phyloP scores from a whole-genome alignment of 2,329 filamentous ascomycete genomes.

The Trichoderma oligosporum region DNA sequence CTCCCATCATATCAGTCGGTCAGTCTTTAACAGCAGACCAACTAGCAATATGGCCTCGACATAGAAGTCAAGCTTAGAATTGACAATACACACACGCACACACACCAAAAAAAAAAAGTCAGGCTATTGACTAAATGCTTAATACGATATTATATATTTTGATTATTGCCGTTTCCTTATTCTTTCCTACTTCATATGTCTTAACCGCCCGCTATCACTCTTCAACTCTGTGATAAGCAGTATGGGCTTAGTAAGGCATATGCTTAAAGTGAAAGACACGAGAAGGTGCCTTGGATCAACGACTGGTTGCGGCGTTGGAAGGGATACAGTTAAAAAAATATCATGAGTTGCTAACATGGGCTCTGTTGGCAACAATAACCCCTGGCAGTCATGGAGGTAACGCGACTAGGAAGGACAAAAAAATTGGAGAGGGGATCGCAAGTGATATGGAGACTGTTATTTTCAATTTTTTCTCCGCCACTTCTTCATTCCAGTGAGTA shows the following conservation, averaged over 20 bases:
- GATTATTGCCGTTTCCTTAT: background rate
- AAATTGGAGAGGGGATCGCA: background rate
- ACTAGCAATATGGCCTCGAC: background rate
- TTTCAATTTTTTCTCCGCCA: background rate
- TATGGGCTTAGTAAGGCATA: background rate
- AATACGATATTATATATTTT: conserved; percentile 1
- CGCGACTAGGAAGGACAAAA: background rate
- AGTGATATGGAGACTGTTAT: background rate
- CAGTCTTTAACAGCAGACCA: background rate
- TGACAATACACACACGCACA: too few species aligned
- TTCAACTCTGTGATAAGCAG: conserved; percentile 12
- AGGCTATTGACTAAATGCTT: conserved; percentile 2
- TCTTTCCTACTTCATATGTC: background rate
- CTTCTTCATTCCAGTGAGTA: background rate
- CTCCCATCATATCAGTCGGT: background rate
- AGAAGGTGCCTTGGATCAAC: conserved; percentile 24
- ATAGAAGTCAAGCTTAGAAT: background rate
- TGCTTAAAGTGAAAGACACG: conserved; percentile 14
- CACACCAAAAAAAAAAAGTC: background rate
- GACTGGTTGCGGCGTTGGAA: conserved; percentile 12
- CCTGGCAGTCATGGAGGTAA: conserved; percentile 4
- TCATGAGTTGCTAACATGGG: background rate
- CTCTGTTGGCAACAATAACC: background rate
- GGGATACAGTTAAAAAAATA: background rate
- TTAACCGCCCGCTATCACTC: background rate